Conservation (phyloP, 2,329 filamentous ascomycete genomes). For the Apiospora saccharicola region DNA sequence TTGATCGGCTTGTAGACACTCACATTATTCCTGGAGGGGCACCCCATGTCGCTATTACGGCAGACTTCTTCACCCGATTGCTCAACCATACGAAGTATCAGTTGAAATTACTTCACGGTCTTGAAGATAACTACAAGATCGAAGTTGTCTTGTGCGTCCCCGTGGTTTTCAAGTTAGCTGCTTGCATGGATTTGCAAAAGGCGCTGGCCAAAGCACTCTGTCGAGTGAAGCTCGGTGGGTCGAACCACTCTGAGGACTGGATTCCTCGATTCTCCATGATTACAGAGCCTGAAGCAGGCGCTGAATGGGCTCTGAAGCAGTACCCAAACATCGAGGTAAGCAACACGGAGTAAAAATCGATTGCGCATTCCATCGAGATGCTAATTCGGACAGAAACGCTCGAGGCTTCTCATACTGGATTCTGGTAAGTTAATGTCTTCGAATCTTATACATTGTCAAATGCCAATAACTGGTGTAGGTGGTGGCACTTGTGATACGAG, state of each 20-base stretch:
- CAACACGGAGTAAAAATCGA: accelerated
- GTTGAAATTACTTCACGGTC: not conserved
- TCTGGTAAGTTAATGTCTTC: not conserved
- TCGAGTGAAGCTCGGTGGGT: not conserved
- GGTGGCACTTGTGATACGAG: not conserved
- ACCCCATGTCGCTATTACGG: not conserved
- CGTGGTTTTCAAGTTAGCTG: not conserved
- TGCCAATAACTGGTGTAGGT: not conserved
- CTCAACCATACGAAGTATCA: not conserved
- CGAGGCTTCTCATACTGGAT: not conserved
- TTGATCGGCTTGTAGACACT: not conserved
- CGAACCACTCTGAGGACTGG: not conserved
- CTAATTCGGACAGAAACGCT: not conserved
- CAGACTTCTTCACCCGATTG: not conserved
- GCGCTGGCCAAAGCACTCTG: not conserved
- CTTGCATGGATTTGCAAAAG: not conserved
- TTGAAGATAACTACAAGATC: not conserved
- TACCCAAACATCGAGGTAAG: not conserved
- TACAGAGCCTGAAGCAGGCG: constrained; percentile 7
- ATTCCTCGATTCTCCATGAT: constrained; percentile 13
- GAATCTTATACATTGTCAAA: no score
- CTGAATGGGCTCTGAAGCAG: not conserved
- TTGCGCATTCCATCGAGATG: not conserved
- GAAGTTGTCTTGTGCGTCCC: not conserved
- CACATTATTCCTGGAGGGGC: not conserved